phyloP scores from a whole-genome alignment of 371 early-diverging fungal species.

The Mucor plumbeus region DNA sequence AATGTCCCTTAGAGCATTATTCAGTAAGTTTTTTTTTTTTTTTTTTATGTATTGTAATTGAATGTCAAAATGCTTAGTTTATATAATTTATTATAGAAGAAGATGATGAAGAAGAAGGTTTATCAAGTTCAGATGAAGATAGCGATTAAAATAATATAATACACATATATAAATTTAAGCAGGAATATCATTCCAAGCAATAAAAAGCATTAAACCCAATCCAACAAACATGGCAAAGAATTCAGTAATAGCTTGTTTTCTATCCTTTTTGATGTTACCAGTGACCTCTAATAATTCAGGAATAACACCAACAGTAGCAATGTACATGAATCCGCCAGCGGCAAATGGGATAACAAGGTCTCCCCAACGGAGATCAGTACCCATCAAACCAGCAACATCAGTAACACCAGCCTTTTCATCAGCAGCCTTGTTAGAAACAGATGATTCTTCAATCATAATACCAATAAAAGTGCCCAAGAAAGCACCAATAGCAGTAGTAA shows the following conservation, averaged over 20 bases:
- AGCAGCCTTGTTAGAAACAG: slow-evolving; percentile 26
- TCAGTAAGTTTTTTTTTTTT: no score
- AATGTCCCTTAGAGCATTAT: slow-evolving; percentile 31
- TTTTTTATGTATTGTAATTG: background rate
- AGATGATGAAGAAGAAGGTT: slow-evolving; percentile 28
- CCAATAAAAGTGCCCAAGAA: slow-evolving; percentile 83
- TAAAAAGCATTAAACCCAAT: slow-evolving; percentile 60
- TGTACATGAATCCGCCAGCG: slow-evolving; percentile 90
- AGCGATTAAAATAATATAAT: slow-evolving; percentile 1
- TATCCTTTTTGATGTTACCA: slow-evolving; percentile 9
- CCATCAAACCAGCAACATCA: slow-evolving; percentile 47
- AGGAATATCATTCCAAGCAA: slow-evolving; percentile 59
- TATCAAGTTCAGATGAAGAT: slow-evolving; percentile 22
- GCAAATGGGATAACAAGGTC: slow-evolving; percentile 86
- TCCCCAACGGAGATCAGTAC: slow-evolving; percentile 38
- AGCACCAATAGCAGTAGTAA: slow-evolving; percentile 82
- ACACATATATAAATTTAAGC: background rate
- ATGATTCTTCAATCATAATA: slow-evolving; percentile 74
- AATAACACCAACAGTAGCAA: slow-evolving; percentile 87
- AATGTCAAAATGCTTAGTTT: background rate
- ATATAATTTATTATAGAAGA: slow-evolving; percentile 8
- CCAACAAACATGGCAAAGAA: slow-evolving; percentile 66
- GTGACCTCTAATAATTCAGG: slow-evolving; percentile 58
- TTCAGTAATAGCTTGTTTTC: slow-evolving; percentile 55
- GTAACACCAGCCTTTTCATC: background rate